Conservation (phyloP, 148 eudicot genomes). For the Cornus kousa region DNA sequence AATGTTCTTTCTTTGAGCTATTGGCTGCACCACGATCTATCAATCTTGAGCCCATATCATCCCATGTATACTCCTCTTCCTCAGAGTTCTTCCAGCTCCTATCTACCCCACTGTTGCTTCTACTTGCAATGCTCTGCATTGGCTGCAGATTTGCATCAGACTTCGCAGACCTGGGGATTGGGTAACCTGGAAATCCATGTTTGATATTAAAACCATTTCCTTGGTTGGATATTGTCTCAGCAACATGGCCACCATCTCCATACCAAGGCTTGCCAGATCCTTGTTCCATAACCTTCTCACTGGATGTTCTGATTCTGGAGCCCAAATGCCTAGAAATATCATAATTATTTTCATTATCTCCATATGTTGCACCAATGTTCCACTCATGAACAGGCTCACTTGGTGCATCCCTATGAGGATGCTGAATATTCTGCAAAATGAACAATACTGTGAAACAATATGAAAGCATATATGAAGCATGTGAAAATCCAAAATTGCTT, state of each 20-base stretch:
- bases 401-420: constrained; percentile 38
- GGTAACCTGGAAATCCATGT: constrained; percentile 46
- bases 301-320: constrained; percentile 40
- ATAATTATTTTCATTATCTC: constrained; percentile 48
- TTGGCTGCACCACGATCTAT: constrained; percentile 28
- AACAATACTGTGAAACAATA: constrained; percentile 2
- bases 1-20: constrained; percentile 36
- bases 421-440: constrained; percentile 44
- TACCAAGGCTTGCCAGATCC: constrained; percentile 48
- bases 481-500: constrained; percentile 3
- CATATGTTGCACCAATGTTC: constrained; percentile 42
- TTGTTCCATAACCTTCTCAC: constrained; percentile 38
- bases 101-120: constrained; percentile 47
- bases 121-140: constrained; percentile 32
- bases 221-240: constrained; percentile 46
- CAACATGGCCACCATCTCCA: constrained; percentile 43
- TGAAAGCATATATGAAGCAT: background rate
- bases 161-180: constrained; percentile 26
- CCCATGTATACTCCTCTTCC: constrained; percentile 95
- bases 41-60: constrained; percentile 55
- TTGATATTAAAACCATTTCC: constrained; percentile 60
- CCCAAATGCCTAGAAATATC: constrained; percentile 48
- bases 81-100: constrained; percentile 90
- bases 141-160: constrained; percentile 29
- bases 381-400: constrained; percentile 43